Evolutionary conservation across 2,329 filamentous ascomycete genomes (phyloP).

Genomic region (Trichoderma atrobrunneum): DNA sequence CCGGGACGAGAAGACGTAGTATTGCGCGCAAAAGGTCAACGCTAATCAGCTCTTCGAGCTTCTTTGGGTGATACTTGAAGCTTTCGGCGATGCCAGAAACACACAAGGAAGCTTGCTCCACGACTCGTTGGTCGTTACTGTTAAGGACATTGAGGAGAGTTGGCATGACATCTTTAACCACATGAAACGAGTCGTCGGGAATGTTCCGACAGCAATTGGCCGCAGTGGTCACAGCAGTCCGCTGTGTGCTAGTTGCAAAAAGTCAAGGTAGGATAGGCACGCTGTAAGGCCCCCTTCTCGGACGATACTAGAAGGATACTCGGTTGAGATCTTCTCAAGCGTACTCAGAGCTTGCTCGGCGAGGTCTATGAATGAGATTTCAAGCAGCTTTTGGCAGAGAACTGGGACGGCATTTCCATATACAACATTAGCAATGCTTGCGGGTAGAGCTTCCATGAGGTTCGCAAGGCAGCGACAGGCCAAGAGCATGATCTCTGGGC

Average conservation of each 20-base stretch:
- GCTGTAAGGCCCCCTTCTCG: conserved; percentile 92
- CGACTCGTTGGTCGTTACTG: conserved; percentile 93
- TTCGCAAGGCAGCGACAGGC: conserved; percentile 95
- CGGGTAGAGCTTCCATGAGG: conserved; percentile 92
- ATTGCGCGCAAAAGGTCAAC: conserved; percentile 82
- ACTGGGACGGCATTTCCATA: conserved; percentile 96
- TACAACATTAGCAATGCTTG: conserved; percentile 90
- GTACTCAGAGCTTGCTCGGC: conserved; percentile 97
- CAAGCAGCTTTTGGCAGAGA: conserved; percentile 88
- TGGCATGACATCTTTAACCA: conserved; percentile 94
- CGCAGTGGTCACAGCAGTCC: conserved; percentile 93
- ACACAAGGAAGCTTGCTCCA: conserved; percentile 93
- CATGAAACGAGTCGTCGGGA: conserved; percentile 85
- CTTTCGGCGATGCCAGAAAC: conserved; percentile 96
- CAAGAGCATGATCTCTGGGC: conserved; percentile 94
- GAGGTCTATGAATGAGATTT: conserved; percentile 95
- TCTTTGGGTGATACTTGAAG: conserved; percentile 83
- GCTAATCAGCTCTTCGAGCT: conserved; percentile 89
- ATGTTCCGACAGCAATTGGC: conserved; percentile 98
- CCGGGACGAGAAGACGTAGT: conserved; percentile 81
- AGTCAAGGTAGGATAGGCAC: conserved; percentile 94
- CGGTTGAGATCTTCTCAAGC: conserved; percentile 93
- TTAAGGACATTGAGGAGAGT: conserved; percentile 85
- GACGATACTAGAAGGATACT: conserved; percentile 93
- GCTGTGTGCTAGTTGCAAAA: conserved; percentile 97